Base-by-base conservation (phyloP, 352 stramenopile species). In the Phytophthora macrochlamydospora region DNA sequence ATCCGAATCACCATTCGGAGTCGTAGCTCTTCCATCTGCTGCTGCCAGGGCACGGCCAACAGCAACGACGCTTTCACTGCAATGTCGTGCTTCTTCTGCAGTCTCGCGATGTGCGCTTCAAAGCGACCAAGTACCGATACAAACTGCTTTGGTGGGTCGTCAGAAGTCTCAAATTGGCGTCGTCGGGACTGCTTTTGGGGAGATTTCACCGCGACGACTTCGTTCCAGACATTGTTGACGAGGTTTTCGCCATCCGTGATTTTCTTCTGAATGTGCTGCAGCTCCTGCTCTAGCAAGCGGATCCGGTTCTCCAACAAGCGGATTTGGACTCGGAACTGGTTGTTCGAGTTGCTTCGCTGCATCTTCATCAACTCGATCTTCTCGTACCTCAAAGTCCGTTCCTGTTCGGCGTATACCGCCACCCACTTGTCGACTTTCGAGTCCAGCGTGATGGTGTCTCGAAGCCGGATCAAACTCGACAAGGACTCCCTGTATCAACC, bases 1-100 rank as follows among this genome's bases (percentile, higher is more conserved):
- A 95, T 89, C 11, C 78, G 81, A 14, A 92, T 78, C 1, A 86
- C 70, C 82, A 92, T 92, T 7, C 79, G 83, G 2, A 89, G 42
- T 43, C 84, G 57, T 7, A 92, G 60, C 13, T 88, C 83, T 29
- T 93, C 76, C 68, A 93, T 79, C 56, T 95, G 85, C 59, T 87
- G 63, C 49, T 89, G 75, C 87, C 87, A 95, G 0, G 83, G 75
- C 13, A 81, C 80, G 28, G 79, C 61, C 9, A 92, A 52, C 30
- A 88, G 49, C 13, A 62, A 66, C 1, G 81, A 82, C 0, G 86
- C 76, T 45, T 90, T 87, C 18, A 87, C 59, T 51, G 85, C 79
- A 35, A 92, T 76, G 24, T 83, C 70, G 43, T 91, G 68, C 40
- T 80, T 24, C 18, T 69, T 71, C 45, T 93, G 73, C 4, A 89